Conservation (phyloP, 306 rosid genomes). For the Pyrus bretschneideri region DNA sequence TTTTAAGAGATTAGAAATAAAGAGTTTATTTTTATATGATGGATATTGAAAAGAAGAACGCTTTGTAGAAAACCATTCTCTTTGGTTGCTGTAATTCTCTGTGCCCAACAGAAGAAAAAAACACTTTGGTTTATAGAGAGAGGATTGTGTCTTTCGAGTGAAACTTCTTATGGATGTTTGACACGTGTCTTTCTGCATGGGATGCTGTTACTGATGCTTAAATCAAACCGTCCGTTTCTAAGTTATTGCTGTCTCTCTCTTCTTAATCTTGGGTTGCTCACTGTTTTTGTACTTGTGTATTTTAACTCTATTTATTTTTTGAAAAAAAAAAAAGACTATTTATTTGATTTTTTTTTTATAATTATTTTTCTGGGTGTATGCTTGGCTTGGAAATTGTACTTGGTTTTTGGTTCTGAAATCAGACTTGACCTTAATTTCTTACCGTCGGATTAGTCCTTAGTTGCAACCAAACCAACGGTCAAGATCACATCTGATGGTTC, state of each 20-base stretch:
- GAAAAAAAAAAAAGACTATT: not conserved
- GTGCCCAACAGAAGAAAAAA: not conserved
- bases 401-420: not conserved
- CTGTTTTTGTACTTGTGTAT: not conserved
- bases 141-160: not conserved
- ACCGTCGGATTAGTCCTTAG: constrained; percentile 26
- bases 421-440: not conserved
- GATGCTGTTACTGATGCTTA: not conserved
- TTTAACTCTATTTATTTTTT: not conserved
- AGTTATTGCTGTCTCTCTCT: not conserved
- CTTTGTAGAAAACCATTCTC: not conserved
- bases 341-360: not conserved
- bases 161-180: not conserved
- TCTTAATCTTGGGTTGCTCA: constrained; percentile 22
- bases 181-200: constrained; percentile 29
- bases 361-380: not conserved
- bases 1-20: not conserved
- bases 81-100: not conserved
- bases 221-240: constrained; percentile 7
- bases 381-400: not conserved
- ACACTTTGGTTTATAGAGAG: not conserved
- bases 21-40: not conserved
- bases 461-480: constrained; percentile 17
- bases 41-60: not conserved
- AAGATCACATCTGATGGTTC: not conserved